Evolutionary conservation across 306 rosid species (phyloP), one percentile per base, ranked within the genome.

Genomic region (Quercus engelmannii): DNA sequence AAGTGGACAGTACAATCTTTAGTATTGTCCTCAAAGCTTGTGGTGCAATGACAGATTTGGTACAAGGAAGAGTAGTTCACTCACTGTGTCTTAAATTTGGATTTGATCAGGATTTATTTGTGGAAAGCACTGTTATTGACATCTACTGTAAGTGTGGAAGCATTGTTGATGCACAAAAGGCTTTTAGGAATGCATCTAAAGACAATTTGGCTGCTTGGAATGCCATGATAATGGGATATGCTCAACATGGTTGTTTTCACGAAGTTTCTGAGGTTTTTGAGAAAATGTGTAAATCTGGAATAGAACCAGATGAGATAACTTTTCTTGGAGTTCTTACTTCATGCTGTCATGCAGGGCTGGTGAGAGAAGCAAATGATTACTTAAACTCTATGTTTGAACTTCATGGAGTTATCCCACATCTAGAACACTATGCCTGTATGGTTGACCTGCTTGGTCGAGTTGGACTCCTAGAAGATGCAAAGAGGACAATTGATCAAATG

Each of bases 141-240:
- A 14, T 76, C 56, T 76, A 76, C 55, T 76, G 79, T 52, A 64
- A 63, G 62, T 76, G 73, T 11, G 79, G 73, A 76, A 49, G 73
- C 73, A 59, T 76, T 49, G 63, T 52, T 30, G 79, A 51, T 3
- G 73, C 79, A 19, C 62, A 76, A 6, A 76, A 76, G 79, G 73
- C 30, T n/a, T 64, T 76, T 51, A 64, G 8, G 51, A 19, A 25
- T 63, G 51, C 28, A 61, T 64, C 62, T 12, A 49, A 54, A 19
- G 10, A 30, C 31, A 64, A 64, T 51, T 65, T 51, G 73, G 73
- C 73, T 46, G 56, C 73, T 76, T 64, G 79, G 82, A 71, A 79
- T 71, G 71, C 72, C 33, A 71, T 59, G 59, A 61, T 46, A 14
- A 79, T 69, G 57, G 81, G 81, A 56, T 69, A 56, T 41, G 74